Evolutionary conservation across 2,329 filamentous ascomycete species (phyloP).

Genomic region (Aspergillus oerlinghausenensis): DNA sequence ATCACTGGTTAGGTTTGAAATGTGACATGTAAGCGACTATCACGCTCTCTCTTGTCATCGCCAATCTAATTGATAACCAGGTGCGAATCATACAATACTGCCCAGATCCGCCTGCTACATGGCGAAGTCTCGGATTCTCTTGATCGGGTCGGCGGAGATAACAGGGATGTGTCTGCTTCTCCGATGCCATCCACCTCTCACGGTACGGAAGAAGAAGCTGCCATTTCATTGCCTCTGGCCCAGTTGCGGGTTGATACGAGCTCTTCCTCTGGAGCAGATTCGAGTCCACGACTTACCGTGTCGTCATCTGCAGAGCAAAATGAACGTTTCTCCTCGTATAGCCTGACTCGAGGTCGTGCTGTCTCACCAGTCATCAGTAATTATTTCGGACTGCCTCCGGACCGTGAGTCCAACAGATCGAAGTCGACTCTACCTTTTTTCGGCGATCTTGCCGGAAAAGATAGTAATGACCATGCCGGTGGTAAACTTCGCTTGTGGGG

Average conservation of each 20-base stretch:
- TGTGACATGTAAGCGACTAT: slow-evolving; percentile 55
- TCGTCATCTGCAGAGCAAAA: slow-evolving; percentile 18
- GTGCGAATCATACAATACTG: slow-evolving; percentile 46
- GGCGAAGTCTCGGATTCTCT: slow-evolving; percentile 22
- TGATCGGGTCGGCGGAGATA: slow-evolving; percentile 21
- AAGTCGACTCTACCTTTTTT: slow-evolving; percentile 25
- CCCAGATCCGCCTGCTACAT: slow-evolving; percentile 38
- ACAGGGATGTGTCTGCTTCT: slow-evolving; percentile 12
- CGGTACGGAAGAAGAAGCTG: slow-evolving; percentile 20
- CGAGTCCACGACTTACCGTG: slow-evolving; percentile 16
- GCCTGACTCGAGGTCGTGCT: slow-evolving; percentile 35
- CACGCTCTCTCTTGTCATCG: neutral
- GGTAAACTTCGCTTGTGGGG: slow-evolving; percentile 59
- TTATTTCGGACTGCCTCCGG: slow-evolving; percentile 41
- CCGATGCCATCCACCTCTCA: slow-evolving; percentile 26
- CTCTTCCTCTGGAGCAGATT: slow-evolving; percentile 17
- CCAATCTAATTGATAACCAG: slow-evolving; percentile 20
- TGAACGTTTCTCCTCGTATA: slow-evolving; percentile 29
- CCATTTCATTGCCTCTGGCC: slow-evolving; percentile 16
- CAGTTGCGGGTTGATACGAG: slow-evolving; percentile 27
- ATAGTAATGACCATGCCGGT: slow-evolving; percentile 44
- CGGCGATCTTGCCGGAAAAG: slow-evolving; percentile 15
- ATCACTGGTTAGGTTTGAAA: slow-evolving; percentile 93
- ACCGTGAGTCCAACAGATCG: slow-evolving; percentile 27
- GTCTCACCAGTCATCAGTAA: slow-evolving; percentile 42